Percentiles rank a stretch among this genome's conserved stretches.
phyloP scores from a whole-genome alignment of 805 yeast species.

The Yamadazyma paraphyllophila region DNA sequence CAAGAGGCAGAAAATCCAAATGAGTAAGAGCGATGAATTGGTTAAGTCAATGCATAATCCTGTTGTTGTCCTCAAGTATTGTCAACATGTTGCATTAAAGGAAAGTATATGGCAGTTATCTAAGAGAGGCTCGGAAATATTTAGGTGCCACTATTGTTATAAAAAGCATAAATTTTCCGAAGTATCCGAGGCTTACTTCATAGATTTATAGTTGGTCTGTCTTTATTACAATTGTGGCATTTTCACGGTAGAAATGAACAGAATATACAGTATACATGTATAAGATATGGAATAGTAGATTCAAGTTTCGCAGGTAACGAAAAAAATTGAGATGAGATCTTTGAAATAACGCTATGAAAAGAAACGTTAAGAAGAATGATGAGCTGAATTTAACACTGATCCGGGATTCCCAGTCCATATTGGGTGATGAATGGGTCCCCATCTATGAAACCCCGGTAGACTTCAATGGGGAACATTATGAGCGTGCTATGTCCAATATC shows the following conservation, averaged over 20 bases:
- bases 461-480: conserved; percentile 58
- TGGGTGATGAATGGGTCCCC: conserved; percentile 66
- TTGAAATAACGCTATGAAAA: conserved; percentile 3
- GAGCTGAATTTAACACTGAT: conserved; percentile 12
- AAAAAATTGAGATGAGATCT: conserved; percentile 11
- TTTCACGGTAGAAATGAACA: too few species aligned
- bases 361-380: conserved; percentile 6
- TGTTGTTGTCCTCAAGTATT: conserved; percentile 40
- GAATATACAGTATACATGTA: not conserved
- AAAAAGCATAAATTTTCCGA: conserved; percentile 41
- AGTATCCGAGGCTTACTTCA: conserved; percentile 40
- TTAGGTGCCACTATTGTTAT: conserved; percentile 46
- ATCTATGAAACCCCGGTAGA: conserved; percentile 49
- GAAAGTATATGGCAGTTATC: conserved; percentile 43
- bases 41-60: conserved; percentile 26
- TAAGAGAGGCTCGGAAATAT: conserved; percentile 36
- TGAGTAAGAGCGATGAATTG: conserved; percentile 7
- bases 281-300: not conserved
- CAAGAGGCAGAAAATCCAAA: conserved; percentile 16
- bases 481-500: conserved; percentile 73
- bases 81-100: conserved; percentile 41
- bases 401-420: conserved; percentile 30
- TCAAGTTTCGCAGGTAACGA: conserved; percentile 2
- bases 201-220: conserved; percentile 22
- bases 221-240: too few species aligned